These are phyloP conservation scores for Lepiota subincarnata DNA, from an alignment of 768 basidiomycete genomes.

Conservation along the genomic window DNA sequence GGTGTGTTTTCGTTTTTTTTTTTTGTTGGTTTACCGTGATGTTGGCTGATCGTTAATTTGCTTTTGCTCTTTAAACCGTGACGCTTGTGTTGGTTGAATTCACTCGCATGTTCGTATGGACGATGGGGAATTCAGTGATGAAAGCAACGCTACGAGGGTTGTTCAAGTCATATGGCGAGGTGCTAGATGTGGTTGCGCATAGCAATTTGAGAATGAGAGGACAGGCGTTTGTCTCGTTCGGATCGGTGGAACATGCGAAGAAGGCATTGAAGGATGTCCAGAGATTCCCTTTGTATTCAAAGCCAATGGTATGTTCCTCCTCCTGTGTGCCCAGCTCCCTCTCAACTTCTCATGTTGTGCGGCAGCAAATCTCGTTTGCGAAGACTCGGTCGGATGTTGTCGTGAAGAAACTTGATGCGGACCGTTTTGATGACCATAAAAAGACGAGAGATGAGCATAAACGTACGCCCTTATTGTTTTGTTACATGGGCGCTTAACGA, in stretches of 20 bases:
- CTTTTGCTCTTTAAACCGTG: slow-evolving; percentile 3
- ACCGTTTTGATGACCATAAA: slow-evolving; percentile 73
- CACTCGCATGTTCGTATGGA: too few relatives aligned
- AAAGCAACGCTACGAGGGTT: slow-evolving; percentile 83
- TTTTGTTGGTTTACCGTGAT: not conserved
- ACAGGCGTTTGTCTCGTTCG: slow-evolving; percentile 96
- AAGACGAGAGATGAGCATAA: slow-evolving; percentile 73
- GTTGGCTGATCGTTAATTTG: not conserved
- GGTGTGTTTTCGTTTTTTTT: slow-evolving; percentile 33
- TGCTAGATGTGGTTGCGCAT: slow-evolving; percentile 95
- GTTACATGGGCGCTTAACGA: slow-evolving; percentile 4
- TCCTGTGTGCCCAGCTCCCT: too few relatives aligned
- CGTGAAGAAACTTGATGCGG: slow-evolving; percentile 68
- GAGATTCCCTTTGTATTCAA: slow-evolving; percentile 92
- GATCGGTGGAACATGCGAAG: slow-evolving; percentile 72
- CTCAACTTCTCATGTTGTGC: too few relatives aligned
- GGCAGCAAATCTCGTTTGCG: slow-evolving; percentile 93
- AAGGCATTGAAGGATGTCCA: slow-evolving; percentile 86
- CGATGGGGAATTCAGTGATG: too few relatives aligned
- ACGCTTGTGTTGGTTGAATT: slow-evolving; percentile 9
- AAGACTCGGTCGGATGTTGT: slow-evolving; percentile 86
- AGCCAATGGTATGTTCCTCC: slow-evolving; percentile 75
- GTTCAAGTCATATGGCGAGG: slow-evolving; percentile 91
- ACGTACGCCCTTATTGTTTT: slow-evolving; percentile 45
- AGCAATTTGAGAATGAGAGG: slow-evolving; percentile 95